Conservation (phyloP, 2,329 filamentous ascomycete species). For the Dothideomycetes sp. region DNA sequence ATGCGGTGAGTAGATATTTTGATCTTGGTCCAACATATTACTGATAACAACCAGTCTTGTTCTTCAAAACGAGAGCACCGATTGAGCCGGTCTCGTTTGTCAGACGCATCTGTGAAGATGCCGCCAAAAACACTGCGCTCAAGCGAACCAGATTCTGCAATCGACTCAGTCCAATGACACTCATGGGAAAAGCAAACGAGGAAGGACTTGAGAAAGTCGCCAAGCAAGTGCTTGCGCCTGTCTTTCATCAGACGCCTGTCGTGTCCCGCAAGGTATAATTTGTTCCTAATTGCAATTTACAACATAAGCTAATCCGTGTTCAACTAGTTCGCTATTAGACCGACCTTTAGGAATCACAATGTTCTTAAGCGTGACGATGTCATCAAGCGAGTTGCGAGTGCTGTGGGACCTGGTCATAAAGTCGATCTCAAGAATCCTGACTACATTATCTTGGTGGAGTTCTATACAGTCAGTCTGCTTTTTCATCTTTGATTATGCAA, state of each 20-base stretch:
- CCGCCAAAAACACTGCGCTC: slow-evolving; percentile 39
- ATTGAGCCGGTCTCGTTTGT: slow-evolving; percentile 54
- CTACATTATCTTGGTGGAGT: slow-evolving; percentile 68
- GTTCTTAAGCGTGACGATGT: slow-evolving; percentile 57
- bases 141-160: slow-evolving; percentile 51
- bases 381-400: slow-evolving; percentile 60
- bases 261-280: slow-evolving; percentile 43
- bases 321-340: slow-evolving; percentile 69
- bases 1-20: slow-evolving; percentile 36
- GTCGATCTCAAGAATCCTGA: slow-evolving; percentile 72
- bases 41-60: slow-evolving; percentile 37
- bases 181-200: slow-evolving; percentile 58
- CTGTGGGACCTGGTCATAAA: slow-evolving; percentile 59
- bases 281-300: neutral
- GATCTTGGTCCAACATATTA: neutral
- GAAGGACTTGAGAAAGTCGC: slow-evolving; percentile 59
- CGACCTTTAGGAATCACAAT: slow-evolving; percentile 66
- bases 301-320: neutral
- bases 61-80: slow-evolving; percentile 48
- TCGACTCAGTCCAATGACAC: slow-evolving; percentile 50
- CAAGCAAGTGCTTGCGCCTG: slow-evolving; percentile 50
- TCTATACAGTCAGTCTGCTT: slow-evolving; percentile 58
- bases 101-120: slow-evolving; percentile 49
- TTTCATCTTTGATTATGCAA: neutral
- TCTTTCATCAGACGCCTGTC: slow-evolving; percentile 50